phyloP scores from a whole-genome alignment of 2,329 filamentous ascomycete genomes.

The Bipolaris zeicola region DNA sequence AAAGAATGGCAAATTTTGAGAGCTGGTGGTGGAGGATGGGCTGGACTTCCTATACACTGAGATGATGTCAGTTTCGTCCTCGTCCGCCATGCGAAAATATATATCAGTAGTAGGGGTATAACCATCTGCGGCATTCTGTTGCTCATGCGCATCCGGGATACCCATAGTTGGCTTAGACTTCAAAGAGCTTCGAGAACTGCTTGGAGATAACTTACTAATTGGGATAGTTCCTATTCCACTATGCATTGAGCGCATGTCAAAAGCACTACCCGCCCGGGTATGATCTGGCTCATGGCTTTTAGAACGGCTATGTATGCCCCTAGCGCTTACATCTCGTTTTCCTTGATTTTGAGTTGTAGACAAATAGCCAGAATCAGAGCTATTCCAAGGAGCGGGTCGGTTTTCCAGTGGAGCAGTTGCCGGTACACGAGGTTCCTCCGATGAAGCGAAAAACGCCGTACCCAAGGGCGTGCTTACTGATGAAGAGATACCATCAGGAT shows the following conservation, averaged over 20 bases:
- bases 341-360: conserved; percentile 2
- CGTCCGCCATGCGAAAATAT: neutral
- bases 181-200: too few relatives aligned
- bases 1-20: neutral
- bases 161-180: too few relatives aligned
- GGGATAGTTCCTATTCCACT: neutral
- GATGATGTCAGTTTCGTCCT: neutral
- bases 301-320: neutral
- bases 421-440: neutral
- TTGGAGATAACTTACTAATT: neutral
- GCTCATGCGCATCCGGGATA: too few relatives aligned
- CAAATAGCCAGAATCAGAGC: neutral
- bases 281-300: too few relatives aligned
- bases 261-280: too few relatives aligned
- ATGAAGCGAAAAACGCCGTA: neutral
- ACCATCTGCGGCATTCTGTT: too few relatives aligned
- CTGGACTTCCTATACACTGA: neutral
- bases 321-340: neutral
- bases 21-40: too few relatives aligned
- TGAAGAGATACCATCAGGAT: neutral
- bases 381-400: too few relatives aligned
- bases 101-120: too few relatives aligned
- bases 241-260: neutral
- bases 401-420: neutral
- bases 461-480: conserved; percentile 24